Evolutionary conservation across 2,329 filamentous ascomycete genomes (phyloP).

Genomic region (Microascus cirrosus): DNA sequence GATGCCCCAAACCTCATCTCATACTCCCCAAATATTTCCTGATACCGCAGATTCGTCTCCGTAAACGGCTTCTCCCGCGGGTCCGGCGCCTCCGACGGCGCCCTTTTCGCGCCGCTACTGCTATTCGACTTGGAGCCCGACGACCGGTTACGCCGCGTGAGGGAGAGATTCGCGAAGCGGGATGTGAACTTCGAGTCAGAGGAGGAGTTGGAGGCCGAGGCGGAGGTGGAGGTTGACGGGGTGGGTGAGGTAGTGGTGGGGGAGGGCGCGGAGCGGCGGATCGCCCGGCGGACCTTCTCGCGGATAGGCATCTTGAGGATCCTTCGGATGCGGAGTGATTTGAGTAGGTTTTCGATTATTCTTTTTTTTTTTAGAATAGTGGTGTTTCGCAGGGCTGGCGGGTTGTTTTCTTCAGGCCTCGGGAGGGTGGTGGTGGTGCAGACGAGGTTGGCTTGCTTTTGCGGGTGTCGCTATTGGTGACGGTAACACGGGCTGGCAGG

Average conservation of each 20-base stretch:
- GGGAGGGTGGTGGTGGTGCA: too few species aligned
- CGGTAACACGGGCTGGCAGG: too few species aligned
- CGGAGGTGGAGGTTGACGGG: constrained; percentile 14
- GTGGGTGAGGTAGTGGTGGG: constrained; percentile 15
- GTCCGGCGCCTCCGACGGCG: constrained; percentile 15
- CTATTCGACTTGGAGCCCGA: background rate
- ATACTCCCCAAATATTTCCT: constrained; percentile 33
- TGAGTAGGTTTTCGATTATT: background rate
- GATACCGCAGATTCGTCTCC: constrained; percentile 31
- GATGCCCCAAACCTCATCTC: constrained; percentile 32
- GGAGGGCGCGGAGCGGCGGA: constrained; percentile 23
- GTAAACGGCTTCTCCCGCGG: constrained; percentile 33
- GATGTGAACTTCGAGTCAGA: constrained; percentile 18
- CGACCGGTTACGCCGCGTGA: background rate
- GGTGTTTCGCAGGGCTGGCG: background rate
- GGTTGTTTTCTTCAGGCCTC: too few species aligned
- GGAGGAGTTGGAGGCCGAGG: constrained; percentile 14
- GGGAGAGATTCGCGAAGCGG: constrained; percentile 15
- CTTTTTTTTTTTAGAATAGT: background rate
- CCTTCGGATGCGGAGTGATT: background rate
- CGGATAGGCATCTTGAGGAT: constrained; percentile 25
- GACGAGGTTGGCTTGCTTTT: too few species aligned
- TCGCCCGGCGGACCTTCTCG: constrained; percentile 27
- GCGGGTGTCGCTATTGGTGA: too few species aligned
- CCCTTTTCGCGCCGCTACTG: constrained; percentile 6